phyloP scores from a whole-genome alignment of 2,329 filamentous ascomycete genomes.

The Neonectria coccinea region DNA sequence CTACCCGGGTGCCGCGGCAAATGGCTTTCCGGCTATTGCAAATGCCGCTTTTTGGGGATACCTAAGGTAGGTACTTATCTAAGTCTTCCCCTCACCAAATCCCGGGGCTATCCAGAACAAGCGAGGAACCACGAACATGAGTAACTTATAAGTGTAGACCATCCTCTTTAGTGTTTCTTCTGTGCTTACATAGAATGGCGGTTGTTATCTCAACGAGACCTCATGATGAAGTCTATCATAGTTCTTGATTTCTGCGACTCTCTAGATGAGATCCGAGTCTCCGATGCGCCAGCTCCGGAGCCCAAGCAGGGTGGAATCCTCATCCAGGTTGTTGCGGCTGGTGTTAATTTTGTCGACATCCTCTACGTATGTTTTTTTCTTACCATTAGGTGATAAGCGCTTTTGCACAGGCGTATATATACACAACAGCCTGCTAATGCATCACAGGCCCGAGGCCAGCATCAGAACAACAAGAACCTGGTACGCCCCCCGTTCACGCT shows the following conservation, averaged over 20 bases:
- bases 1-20: neutral
- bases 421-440: neutral
- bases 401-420: neutral
- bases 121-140: neutral
- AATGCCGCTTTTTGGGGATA: neutral
- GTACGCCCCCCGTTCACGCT: conserved; percentile 68
- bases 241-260: conserved; percentile 43
- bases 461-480: conserved; percentile 70
- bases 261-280: conserved; percentile 42
- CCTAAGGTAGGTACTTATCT: too few species aligned
- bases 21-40: conserved; percentile 1
- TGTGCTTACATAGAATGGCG: neutral
- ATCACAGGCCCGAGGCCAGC: conserved; percentile 62
- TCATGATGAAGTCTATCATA: conserved; percentile 46
- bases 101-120: neutral
- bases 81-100: conserved; percentile 2
- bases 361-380: conserved; percentile 57
- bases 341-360: conserved; percentile 71
- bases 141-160: neutral
- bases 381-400: neutral
- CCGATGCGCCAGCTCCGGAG: conserved; percentile 38
- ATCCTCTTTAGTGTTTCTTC: neutral
- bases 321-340: conserved; percentile 62
- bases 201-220: neutral
- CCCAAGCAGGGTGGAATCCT: conserved; percentile 39